Conservation (phyloP, 306 rosid genomes). For the Quillaja saponaria region DNA sequence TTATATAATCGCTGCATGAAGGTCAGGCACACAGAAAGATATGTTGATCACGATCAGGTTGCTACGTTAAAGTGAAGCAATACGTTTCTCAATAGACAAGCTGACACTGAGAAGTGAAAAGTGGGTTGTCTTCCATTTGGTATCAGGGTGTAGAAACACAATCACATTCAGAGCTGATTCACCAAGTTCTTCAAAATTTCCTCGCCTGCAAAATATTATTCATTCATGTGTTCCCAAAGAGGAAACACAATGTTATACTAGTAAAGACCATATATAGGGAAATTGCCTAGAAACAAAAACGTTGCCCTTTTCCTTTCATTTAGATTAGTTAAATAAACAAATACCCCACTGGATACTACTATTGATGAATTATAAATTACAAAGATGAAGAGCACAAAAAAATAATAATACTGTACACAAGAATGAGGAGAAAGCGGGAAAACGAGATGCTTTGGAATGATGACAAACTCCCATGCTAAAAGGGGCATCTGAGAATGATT, state of each 20-base stretch:
- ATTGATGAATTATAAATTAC: slow-evolving; percentile 58
- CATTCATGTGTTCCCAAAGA: too few relatives aligned
- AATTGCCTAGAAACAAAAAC: too few relatives aligned
- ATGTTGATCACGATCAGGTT: too few relatives aligned
- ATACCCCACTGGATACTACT: slow-evolving; percentile 55
- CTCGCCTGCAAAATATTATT: too few relatives aligned
- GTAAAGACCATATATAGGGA: too few relatives aligned
- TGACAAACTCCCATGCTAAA: slow-evolving; percentile 56
- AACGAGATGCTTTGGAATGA: slow-evolving; percentile 48
- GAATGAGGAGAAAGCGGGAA: slow-evolving; percentile 50
- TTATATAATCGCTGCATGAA: too few relatives aligned
- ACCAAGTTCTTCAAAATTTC: too few relatives aligned
- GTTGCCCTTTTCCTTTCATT: slow-evolving; percentile 48
- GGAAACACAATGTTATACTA: too few relatives aligned
- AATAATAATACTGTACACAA: slow-evolving; percentile 81
- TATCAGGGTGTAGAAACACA: too few relatives aligned
- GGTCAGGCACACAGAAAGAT: too few relatives aligned
- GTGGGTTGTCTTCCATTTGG: background rate
- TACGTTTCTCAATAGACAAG: slow-evolving; percentile 16
- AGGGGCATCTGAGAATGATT: slow-evolving; percentile 58
- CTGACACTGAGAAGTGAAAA: slow-evolving; percentile 28
- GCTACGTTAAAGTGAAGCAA: slow-evolving; percentile 23
- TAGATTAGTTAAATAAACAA: slow-evolving; percentile 57
- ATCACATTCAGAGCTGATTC: too few relatives aligned
- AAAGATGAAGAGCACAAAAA: slow-evolving; percentile 50